Conservation (phyloP, 352 stramenopile species). For the Aphanomyces invadans region DNA sequence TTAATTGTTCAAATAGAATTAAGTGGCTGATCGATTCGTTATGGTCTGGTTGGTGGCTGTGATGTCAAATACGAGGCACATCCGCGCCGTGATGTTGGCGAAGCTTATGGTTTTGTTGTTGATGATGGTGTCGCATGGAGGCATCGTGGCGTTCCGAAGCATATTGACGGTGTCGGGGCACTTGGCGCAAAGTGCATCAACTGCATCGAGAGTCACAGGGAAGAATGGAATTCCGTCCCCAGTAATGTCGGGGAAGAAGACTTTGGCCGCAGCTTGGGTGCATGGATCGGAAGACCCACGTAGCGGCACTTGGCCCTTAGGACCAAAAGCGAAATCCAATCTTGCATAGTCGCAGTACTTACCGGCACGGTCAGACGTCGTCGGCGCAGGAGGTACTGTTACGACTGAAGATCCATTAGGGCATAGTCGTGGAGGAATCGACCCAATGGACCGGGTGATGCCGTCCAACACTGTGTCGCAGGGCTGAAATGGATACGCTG, state of each 20-base stretch:
- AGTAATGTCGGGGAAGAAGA: conserved; percentile 6
- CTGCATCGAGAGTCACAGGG: neutral
- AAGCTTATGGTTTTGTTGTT: conserved; percentile 18
- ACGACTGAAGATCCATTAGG: conserved; percentile 2
- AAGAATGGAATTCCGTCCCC: neutral
- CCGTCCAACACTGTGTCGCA: conserved; percentile 23
- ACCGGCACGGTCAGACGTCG: neutral
- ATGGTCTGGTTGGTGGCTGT: neutral
- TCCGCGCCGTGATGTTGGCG: neutral
- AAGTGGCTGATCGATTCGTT: neutral
- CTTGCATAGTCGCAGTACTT: conserved; percentile 9
- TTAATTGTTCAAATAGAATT: neutral
- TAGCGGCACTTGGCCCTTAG: neutral
- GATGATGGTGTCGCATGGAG: conserved; percentile 15
- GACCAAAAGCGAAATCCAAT: conserved; percentile 2
- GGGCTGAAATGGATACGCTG: conserved; percentile 1
- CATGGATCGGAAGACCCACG: neutral
- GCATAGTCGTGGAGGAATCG: neutral
- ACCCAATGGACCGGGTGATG: conserved; percentile 12
- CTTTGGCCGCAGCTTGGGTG: neutral
- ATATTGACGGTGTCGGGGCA: neutral
- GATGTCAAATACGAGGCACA: conserved; percentile 2
- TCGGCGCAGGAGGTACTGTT: neutral
- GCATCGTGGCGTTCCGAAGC: conserved; percentile 7
- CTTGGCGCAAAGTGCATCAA: conserved; percentile 1